These are phyloP conservation scores for Lipomyces sp. DNA, from an alignment of 805 yeast genomes.

Conservation along the genomic window DNA sequence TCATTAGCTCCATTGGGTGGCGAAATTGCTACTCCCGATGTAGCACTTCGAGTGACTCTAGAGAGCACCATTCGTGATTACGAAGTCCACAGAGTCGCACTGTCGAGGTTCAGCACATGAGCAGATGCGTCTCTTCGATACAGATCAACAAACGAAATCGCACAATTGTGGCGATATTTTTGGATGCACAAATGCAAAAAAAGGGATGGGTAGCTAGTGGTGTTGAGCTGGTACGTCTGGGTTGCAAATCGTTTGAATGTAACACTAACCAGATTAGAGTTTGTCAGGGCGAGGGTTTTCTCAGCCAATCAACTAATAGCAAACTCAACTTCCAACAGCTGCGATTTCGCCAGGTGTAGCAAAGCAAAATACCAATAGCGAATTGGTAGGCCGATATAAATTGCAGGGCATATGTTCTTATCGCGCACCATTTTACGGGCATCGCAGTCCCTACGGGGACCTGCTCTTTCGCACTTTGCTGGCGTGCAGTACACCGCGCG, in stretches of 20 bases:
- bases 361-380: not conserved
- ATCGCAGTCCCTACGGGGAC: not conserved
- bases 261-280: not conserved
- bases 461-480: not conserved
- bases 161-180: slow-evolving; percentile 12
- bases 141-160: slow-evolving; percentile 10
- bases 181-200: not conserved
- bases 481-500: not conserved
- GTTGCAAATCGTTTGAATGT: not conserved
- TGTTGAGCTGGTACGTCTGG: not conserved
- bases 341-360: not conserved
- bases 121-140: slow-evolving; percentile 17
- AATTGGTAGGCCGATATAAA: not conserved
- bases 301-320: not conserved
- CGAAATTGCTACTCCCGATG: not conserved
- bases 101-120: slow-evolving; percentile 8
- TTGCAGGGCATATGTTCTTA: not conserved
- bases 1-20: not conserved
- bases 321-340: not conserved
- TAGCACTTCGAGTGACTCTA: slow-evolving; percentile 21
- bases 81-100: not conserved
- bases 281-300: not conserved
- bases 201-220: not conserved
- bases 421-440: not conserved
- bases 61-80: slow-evolving; percentile 32